These are phyloP conservation scores for Trametes polyzona DNA, from an alignment of 1,284 basidiomycete genomes.

Conservation along the genomic window DNA sequence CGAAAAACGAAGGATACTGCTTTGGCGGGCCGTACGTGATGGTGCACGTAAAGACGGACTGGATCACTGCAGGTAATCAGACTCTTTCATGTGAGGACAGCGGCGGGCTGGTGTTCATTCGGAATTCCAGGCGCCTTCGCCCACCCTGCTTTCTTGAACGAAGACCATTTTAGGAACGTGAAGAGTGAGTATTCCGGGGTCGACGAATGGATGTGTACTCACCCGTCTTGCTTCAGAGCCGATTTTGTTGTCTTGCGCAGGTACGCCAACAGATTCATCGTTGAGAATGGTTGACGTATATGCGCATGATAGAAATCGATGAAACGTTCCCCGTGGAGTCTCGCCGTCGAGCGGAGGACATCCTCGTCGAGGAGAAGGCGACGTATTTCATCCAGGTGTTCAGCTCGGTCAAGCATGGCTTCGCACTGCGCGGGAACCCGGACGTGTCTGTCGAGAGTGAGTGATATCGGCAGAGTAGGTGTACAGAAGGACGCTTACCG, in stretches of 20 bases:
- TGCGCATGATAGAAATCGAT: constrained; percentile 43
- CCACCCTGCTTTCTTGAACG: constrained; percentile 56
- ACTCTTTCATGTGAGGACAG: background rate
- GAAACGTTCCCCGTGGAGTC: constrained; percentile 45
- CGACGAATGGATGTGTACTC: background rate
- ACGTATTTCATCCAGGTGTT: constrained; percentile 53
- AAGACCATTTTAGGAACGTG: constrained; percentile 49
- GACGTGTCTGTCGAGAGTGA: constrained; percentile 44
- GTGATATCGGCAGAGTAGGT: constrained; percentile 30
- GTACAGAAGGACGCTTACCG: background rate
- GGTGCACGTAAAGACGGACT: constrained; percentile 46
- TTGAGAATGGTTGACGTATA: background rate
- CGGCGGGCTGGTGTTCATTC: background rate
- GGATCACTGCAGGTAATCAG: constrained; percentile 48
- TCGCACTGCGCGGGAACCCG: constrained; percentile 46
- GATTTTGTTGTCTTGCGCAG: constrained; percentile 1
- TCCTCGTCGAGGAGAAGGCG: constrained; percentile 46
- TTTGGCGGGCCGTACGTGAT: constrained; percentile 59
- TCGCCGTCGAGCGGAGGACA: constrained; percentile 49
- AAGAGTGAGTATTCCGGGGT: constrained; percentile 49
- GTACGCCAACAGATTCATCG: background rate
- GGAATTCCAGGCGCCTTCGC: constrained; percentile 50
- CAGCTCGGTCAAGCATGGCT: constrained; percentile 49
- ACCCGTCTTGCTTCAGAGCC: background rate
- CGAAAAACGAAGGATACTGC: constrained; percentile 62